Evolutionary conservation across 1,284 basidiomycete species (phyloP).

Genomic region (Singerocomus rubriflavus): DNA sequence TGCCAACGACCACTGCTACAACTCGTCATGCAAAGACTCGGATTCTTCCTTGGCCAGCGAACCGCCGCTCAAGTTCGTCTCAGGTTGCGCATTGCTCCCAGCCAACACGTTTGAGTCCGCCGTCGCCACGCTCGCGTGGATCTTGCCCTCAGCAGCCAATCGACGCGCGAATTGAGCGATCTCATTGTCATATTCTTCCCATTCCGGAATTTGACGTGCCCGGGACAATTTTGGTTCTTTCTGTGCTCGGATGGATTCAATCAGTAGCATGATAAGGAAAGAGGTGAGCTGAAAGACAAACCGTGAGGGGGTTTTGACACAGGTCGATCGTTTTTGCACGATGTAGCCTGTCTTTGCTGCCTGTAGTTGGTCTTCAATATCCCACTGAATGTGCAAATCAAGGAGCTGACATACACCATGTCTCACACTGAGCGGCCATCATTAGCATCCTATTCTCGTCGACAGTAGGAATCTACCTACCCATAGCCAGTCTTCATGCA

Average conservation of each 20-base stretch:
- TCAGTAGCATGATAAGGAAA: neutral
- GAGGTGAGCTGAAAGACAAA: slow-evolving; percentile 38
- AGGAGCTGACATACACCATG: slow-evolving; percentile 64
- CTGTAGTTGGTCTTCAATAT: slow-evolving; percentile 33
- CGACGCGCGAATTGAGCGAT: slow-evolving; percentile 71
- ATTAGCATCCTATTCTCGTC: slow-evolving; percentile 11
- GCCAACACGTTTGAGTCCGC: slow-evolving; percentile 77
- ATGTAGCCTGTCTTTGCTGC: slow-evolving; percentile 77
- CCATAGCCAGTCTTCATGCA: slow-evolving; percentile 93
- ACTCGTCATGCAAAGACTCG: slow-evolving; percentile 19
- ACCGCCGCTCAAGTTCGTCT: neutral
- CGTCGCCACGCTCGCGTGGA: slow-evolving; percentile 61
- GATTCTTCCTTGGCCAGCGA: neutral
- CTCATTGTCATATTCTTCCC: slow-evolving; percentile 88
- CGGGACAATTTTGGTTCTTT: slow-evolving; percentile 95
- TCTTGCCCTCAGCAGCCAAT: slow-evolving; percentile 63
- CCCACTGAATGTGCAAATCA: neutral
- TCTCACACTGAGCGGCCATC: slow-evolving; percentile 61
- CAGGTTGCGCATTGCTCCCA: slow-evolving; percentile 32
- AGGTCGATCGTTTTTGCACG: slow-evolving; percentile 89
- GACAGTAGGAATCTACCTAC: slow-evolving; percentile 39
- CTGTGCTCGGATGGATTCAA: slow-evolving; percentile 37
- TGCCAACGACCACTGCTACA: slow-evolving; percentile 14
- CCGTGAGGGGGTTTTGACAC: slow-evolving; percentile 90
- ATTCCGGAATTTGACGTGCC: slow-evolving; percentile 94